Conservation (phyloP, 805 yeast species). For the Maudiozyma saulgeensis region DNA sequence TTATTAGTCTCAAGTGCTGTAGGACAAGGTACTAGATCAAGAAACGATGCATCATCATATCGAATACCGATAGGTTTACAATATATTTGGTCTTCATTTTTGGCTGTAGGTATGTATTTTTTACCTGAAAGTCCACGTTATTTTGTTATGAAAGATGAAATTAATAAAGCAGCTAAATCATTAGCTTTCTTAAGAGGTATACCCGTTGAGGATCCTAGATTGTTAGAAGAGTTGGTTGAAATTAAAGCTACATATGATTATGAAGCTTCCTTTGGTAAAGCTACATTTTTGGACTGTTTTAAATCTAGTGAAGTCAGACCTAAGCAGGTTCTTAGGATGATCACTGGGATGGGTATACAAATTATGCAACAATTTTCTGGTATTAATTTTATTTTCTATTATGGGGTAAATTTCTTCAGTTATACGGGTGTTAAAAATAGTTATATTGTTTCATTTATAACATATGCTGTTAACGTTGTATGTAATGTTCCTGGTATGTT, state of each 20-base stretch:
- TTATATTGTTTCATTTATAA: slow-evolving; percentile 51
- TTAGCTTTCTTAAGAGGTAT: slow-evolving; percentile 57
- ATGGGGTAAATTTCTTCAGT: slow-evolving; percentile 73
- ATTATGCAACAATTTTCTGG: slow-evolving; percentile 87
- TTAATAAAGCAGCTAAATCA: slow-evolving; percentile 60
- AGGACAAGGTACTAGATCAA: slow-evolving; percentile 59
- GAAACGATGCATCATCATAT: slow-evolving; percentile 50
- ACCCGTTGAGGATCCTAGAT: slow-evolving; percentile 53
- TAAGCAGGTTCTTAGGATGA: slow-evolving; percentile 46
- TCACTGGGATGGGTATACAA: slow-evolving; percentile 61
- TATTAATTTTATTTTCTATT: slow-evolving; percentile 81
- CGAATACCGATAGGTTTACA: slow-evolving; percentile 72
- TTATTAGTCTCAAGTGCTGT: slow-evolving; percentile 66
- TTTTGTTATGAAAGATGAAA: slow-evolving; percentile 59
- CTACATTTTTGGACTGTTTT: slow-evolving; percentile 49
- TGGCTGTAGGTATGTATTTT: slow-evolving; percentile 59
- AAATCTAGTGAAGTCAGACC: slow-evolving; percentile 44
- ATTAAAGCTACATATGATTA: slow-evolving; percentile 67
- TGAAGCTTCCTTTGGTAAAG: slow-evolving; percentile 48
- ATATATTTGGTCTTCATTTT: slow-evolving; percentile 55
- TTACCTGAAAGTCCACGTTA: slow-evolving; percentile 88
- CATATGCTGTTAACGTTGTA: slow-evolving; percentile 72
- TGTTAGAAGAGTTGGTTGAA: slow-evolving; percentile 63
- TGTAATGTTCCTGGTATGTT: slow-evolving; percentile 79
- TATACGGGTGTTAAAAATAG: slow-evolving; percentile 54